Percentiles rank a stretch among this genome's conserved stretches.
phyloP scores from a whole-genome alignment of 2,329 filamentous ascomycete species.

The Scopulariopsis brevicaulis region DNA sequence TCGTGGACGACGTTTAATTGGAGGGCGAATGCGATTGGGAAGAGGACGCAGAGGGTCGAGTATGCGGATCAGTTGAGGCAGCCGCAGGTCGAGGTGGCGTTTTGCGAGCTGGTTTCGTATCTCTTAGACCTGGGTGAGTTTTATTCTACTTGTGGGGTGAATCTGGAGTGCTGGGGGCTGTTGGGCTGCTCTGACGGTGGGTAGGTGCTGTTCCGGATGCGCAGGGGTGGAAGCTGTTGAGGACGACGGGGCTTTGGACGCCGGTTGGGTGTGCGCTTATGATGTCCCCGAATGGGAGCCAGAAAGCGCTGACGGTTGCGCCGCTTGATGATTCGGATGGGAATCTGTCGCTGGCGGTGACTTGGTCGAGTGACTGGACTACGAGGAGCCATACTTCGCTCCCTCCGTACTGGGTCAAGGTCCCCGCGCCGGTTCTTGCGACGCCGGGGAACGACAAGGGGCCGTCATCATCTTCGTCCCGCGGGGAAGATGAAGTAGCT shows the following conservation, averaged over 20 bases:
- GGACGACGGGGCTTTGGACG: constrained; percentile 48
- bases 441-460: constrained; percentile 2
- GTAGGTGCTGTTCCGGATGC: constrained; percentile 43
- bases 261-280: constrained; percentile 46
- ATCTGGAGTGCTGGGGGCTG: background rate
- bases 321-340: constrained; percentile 50
- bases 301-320: constrained; percentile 39
- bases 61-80: constrained; percentile 45
- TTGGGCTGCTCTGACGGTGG: background rate
- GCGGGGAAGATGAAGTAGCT: background rate
- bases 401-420: constrained; percentile 47
- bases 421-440: constrained; percentile 22
- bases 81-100: constrained; percentile 39
- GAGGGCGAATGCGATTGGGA: constrained; percentile 49
- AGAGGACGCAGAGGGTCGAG: constrained; percentile 51
- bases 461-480: background rate
- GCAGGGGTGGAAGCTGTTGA: constrained; percentile 45
- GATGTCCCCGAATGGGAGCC: constrained; percentile 34
- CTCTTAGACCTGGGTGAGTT: constrained; percentile 41
- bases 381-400: constrained; percentile 36
- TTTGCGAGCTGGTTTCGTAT: constrained; percentile 50
- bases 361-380: constrained; percentile 45
- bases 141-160: background rate
- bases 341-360: constrained; percentile 41
- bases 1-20: constrained; percentile 57